phyloP scores from a whole-genome alignment of 352 stramenopile genomes.

The Phytophthora colocasiae region DNA sequence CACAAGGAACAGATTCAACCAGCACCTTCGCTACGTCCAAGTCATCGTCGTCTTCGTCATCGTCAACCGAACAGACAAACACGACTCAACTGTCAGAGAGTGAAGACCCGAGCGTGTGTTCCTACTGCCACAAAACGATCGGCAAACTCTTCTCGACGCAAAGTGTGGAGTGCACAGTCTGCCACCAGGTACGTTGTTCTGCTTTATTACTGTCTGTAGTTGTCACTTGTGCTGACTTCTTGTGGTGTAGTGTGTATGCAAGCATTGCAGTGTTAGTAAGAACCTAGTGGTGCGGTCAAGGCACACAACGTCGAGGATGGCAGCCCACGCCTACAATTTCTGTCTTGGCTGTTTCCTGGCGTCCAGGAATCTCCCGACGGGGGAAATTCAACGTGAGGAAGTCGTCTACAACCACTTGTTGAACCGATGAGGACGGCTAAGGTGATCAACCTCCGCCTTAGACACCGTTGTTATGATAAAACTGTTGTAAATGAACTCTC shows the following conservation, averaged over 20 bases:
- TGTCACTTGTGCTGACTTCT: slow-evolving; percentile 3
- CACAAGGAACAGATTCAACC: slow-evolving; percentile 5
- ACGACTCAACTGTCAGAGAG: slow-evolving; percentile 10
- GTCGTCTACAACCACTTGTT: slow-evolving; percentile 23
- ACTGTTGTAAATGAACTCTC: background rate
- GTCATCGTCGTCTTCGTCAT: slow-evolving; percentile 27
- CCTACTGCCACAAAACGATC: slow-evolving; percentile 26
- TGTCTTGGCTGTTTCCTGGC: slow-evolving; percentile 50
- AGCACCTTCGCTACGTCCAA: slow-evolving; percentile 29
- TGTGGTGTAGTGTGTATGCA: slow-evolving; percentile 30
- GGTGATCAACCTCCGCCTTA: background rate
- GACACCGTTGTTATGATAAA: background rate
- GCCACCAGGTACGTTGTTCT: slow-evolving; percentile 20
- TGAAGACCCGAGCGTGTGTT: slow-evolving; percentile 6
- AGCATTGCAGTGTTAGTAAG: slow-evolving; percentile 36
- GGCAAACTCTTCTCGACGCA: slow-evolving; percentile 25
- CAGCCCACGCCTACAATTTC: slow-evolving; percentile 36
- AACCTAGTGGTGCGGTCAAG: slow-evolving; percentile 27
- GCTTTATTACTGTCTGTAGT: background rate
- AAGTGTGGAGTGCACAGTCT: slow-evolving; percentile 29
- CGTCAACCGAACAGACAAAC: slow-evolving; percentile 3
- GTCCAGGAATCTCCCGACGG: slow-evolving; percentile 30
- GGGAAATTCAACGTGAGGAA: slow-evolving; percentile 45
- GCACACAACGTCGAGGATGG: slow-evolving; percentile 19
- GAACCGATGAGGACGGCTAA: background rate